Percentiles rank a stretch among this genome's conserved stretches.
These are phyloP conservation scores for Apiospora saccharicola DNA, from an alignment of 2,329 filamentous ascomycete species.

Conservation along the genomic window DNA sequence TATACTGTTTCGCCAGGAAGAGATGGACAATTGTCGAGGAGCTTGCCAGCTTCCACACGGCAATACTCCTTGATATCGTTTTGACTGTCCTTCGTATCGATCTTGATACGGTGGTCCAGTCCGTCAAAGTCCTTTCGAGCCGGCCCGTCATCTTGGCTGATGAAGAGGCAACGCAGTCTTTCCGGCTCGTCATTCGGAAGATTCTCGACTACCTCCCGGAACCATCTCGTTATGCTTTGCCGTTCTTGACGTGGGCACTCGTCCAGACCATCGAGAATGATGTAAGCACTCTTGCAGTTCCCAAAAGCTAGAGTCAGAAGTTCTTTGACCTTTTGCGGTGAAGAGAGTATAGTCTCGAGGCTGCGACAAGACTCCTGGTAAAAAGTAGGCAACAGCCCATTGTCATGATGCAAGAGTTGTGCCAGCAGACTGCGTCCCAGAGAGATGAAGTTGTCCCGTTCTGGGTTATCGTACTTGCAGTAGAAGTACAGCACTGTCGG, in stretches of 20 bases:
- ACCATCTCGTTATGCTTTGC: conserved; percentile 38
- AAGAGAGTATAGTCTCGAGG: conserved; percentile 30
- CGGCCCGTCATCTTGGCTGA: conserved; percentile 43
- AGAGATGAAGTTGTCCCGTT: conserved; percentile 36
- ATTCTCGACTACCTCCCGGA: conserved; percentile 30
- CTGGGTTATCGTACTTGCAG: conserved; percentile 37
- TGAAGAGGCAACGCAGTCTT: conserved; percentile 38
- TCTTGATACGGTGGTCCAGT: conserved; percentile 29
- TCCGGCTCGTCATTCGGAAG: conserved; percentile 27
- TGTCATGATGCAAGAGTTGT: conserved; percentile 29
- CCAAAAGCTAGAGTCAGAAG: conserved; percentile 37
- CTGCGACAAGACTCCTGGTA: conserved; percentile 29
- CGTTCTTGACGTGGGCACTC: conserved; percentile 42
- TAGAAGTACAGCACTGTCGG: conserved; percentile 41
- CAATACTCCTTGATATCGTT: conserved; percentile 40
- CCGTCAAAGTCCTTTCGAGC: conserved; percentile 37
- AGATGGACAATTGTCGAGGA: background rate
- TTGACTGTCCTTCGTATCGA: conserved; percentile 36
- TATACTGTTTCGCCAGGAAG: background rate
- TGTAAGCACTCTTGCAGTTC: conserved; percentile 37
- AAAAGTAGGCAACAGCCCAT: conserved; percentile 27
- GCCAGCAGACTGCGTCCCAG: conserved; percentile 32
- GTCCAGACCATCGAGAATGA: conserved; percentile 47
- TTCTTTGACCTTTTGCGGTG: conserved; percentile 21
- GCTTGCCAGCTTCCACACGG: background rate